Evolutionary conservation across 176 grass and related monocot genomes (phyloP).

Genomic region (Oryza officinalis): DNA sequence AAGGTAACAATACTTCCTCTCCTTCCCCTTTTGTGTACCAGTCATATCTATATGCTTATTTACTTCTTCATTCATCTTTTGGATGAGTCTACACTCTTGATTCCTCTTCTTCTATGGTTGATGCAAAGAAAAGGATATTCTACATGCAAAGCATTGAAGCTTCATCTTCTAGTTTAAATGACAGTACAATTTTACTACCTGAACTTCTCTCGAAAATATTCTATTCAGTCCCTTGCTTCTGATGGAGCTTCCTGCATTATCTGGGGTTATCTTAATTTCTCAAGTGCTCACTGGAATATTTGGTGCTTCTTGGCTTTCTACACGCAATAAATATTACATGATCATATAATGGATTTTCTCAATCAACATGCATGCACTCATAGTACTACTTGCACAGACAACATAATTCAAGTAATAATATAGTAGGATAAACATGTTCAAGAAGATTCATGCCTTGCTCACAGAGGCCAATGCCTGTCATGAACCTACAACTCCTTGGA

Average conservation of each 20-base stretch:
- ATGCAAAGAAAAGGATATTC: neutral
- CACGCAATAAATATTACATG: neutral
- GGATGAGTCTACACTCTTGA: neutral
- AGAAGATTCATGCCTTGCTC: neutral
- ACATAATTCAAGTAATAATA: neutral
- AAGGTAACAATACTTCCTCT: conserved; percentile 40
- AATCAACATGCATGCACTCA: neutral
- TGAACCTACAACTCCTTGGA: neutral
- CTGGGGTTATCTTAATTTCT: neutral
- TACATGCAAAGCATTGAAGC: neutral
- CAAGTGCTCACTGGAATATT: neutral
- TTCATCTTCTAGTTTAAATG: neutral
- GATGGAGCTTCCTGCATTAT: too few relatives aligned
- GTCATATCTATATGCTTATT: neutral
- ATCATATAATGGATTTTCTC: neutral
- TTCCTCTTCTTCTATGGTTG: neutral
- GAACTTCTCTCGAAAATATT: too few relatives aligned
- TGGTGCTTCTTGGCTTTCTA: neutral
- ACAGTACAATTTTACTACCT: neutral
- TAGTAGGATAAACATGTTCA: neutral
- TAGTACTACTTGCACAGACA: neutral
- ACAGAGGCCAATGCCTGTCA: neutral
- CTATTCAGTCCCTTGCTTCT: too few relatives aligned
- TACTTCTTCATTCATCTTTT: conserved; percentile 11
- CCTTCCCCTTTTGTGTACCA: neutral